These are phyloP conservation scores for Ophiostoma montium DNA, from an alignment of 2,329 filamentous ascomycete genomes.

Conservation along the genomic window DNA sequence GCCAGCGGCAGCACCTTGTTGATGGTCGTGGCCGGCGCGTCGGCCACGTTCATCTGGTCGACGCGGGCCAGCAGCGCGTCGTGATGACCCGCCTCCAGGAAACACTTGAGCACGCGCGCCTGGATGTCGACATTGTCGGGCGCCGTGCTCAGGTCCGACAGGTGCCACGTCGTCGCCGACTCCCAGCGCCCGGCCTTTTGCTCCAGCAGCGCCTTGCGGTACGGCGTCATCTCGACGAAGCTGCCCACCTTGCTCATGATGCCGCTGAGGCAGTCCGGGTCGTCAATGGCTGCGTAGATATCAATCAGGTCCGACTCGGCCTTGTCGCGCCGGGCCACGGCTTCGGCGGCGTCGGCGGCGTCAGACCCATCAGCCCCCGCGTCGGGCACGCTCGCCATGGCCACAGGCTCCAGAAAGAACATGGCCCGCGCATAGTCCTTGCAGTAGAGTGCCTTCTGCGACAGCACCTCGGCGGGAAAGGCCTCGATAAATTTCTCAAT, in stretches of 20 bases:
- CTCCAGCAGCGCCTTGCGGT: slow-evolving; percentile 87
- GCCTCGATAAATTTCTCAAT: slow-evolving; percentile 38
- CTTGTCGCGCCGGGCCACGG: slow-evolving; percentile 28
- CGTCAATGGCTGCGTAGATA: slow-evolving; percentile 95
- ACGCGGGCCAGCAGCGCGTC: slow-evolving; percentile 79
- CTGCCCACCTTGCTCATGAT: slow-evolving; percentile 78
- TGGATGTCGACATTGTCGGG: slow-evolving; percentile 68
- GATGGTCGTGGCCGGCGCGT: slow-evolving; percentile 31
- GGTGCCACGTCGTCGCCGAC: slow-evolving; percentile 94
- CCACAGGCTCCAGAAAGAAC: slow-evolving; percentile 85
- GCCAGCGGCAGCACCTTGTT: slow-evolving; percentile 66
- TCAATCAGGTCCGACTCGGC: slow-evolving; percentile 71
- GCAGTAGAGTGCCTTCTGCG: slow-evolving; percentile 79
- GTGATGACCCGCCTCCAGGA: slow-evolving; percentile 92
- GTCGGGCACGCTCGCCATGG: slow-evolving; percentile 28
- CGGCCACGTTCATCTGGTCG: slow-evolving; percentile 48
- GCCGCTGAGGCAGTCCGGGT: slow-evolving; percentile 90
- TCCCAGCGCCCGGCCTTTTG: slow-evolving; percentile 88
- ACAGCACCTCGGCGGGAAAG: slow-evolving; percentile 62
- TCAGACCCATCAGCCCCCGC: slow-evolving; percentile 29
- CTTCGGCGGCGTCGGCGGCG: slow-evolving; percentile 27
- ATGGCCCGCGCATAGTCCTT: slow-evolving; percentile 83
- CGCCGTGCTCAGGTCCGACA: slow-evolving; percentile 69
- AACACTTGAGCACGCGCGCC: slow-evolving; percentile 68
- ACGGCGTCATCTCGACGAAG: slow-evolving; percentile 51